Evolutionary conservation across 1,284 basidiomycete genomes (phyloP), one percentile per base, ranked within the genome.

Genomic region (Meira miltonrushii): DNA sequence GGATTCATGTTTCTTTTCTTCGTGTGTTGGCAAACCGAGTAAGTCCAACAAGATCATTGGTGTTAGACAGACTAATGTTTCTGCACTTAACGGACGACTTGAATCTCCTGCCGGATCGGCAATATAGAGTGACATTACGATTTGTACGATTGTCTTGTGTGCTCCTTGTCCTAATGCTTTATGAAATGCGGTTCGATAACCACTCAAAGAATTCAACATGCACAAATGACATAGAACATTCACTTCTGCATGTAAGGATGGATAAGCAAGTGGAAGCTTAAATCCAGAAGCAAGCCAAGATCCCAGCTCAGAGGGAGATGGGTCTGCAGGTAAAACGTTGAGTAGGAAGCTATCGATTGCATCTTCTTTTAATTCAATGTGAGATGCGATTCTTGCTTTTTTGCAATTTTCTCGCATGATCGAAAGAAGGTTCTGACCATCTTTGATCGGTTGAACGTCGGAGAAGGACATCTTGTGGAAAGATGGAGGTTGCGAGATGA

Each of bases 1-100:
- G 4, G 79, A 81, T 12, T 17, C 21, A 72, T 93, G 90, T 23
- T 84, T 81, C 57, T 81, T 81, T 78, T 94, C 91, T 44, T 83
- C 78, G 71, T 73, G 71, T 17, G 71, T 60, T 38, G 65, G 59
- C 6, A 75, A 69, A 2, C 67, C 64, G 6, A 72, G 21, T 8
- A 72, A 17, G 17, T 65, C 65, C 2, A 71, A 68, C 8, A 77
- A 60, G 19, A 54, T 60, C 1, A 54, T 54, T 19, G 66, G 54
- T 1, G 47, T 58, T 38, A 75, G 56, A 8, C 7, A 40, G 1
- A 3, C 44, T 49, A 77, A 60, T 0, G 64, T 67, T 15, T 63
- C 39, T 2, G 68, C 64, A 25, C 50, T 53, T 15, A 53, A 41
- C 2, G 50, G 50, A 25, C 8, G 17, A 39, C 13, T 23, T 13